Evolutionary conservation across 805 yeast genomes (phyloP), one percentile per base, ranked within the genome.

Genomic region (Metschnikowia drakensbergensis): DNA sequence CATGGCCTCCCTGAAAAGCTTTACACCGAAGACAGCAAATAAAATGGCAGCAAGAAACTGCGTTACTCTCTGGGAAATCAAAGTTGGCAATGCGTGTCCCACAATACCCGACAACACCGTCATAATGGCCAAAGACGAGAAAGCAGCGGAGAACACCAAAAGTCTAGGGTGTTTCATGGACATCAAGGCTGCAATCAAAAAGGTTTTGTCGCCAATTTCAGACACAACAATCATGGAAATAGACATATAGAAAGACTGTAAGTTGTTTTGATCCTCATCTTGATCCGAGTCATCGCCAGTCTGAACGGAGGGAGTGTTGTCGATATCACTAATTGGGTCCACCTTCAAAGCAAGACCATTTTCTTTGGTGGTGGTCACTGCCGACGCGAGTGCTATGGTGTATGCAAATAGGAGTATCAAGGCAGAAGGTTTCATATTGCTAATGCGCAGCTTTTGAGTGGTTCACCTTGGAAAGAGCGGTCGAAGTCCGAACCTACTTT

Each of bases 121-220:
- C 99, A 94, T 94, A 47, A 94, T 66, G 3, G 82, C 88, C 59
- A 94, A 76, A 1, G 98, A 89, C 10, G 86, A 65, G 55, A 89
- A 88, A 3, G 96, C 94, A 11, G 97, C 83, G 6, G 88, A 74
- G 64, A 94, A 92, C n/a, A 94, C 98, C 41, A 88, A 75, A 61
- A 79, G 59, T 59, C 95, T 79, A 17, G 91, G 81, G 67, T 90
- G 84, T 63, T 88, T 87, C 98, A 94, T 94, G 29, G 98, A 96
- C 97, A 94, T 91, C 55, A 94, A 75, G 1, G 97, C 98, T 32
- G 99, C 97, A 59, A 94, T 89, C 55, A 94, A 77, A 64, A 94
- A 94, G 0, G 99, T 94, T 71, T 94, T 94, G 67, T 94, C 99
- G 51, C 99, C 99, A 50, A 94, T 85, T 67, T 94, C 99, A 28